A percentile compares a stretch with the other conserved stretches of the same genome.
These are phyloP conservation scores for Drosera capensis DNA, from an alignment of 148 eudicot species.

Conservation along the genomic window DNA sequence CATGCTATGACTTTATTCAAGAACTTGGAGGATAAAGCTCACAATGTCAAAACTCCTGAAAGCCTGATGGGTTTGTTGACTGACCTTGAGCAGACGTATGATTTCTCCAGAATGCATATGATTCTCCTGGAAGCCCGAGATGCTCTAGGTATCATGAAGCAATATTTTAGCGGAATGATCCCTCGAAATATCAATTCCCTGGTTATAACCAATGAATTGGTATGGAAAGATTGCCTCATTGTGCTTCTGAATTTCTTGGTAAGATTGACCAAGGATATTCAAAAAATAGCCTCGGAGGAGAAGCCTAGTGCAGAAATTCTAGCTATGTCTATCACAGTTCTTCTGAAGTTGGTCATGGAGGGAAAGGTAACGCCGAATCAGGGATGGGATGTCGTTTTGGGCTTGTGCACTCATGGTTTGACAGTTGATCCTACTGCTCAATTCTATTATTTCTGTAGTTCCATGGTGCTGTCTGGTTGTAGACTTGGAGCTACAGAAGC, in stretches of 20 bases:
- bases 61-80: slow-evolving; percentile 32
- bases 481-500: slow-evolving; percentile 39
- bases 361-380: slow-evolving; percentile 38
- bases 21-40: slow-evolving; percentile 36
- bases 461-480: slow-evolving; percentile 72
- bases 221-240: slow-evolving; percentile 51
- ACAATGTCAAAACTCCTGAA: slow-evolving; percentile 33
- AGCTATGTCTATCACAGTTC: slow-evolving; percentile 38
- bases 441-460: slow-evolving; percentile 42
- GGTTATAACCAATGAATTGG: slow-evolving; percentile 19
- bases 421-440: slow-evolving; percentile 20
- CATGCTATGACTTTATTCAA: slow-evolving; percentile 35
- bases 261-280: slow-evolving; percentile 51
- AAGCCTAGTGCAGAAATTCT: slow-evolving; percentile 26
- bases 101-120: slow-evolving; percentile 42
- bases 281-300: slow-evolving; percentile 34
- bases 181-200: slow-evolving; percentile 20
- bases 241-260: slow-evolving; percentile 67
- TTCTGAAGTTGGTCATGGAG: slow-evolving; percentile 35
- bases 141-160: slow-evolving; percentile 34
- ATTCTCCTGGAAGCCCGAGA: slow-evolving; percentile 32
- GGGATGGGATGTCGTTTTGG: slow-evolving; percentile 54
- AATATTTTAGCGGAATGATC: slow-evolving; percentile 42
- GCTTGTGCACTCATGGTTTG: slow-evolving; percentile 28
- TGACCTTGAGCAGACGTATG: slow-evolving; percentile 67